Evolutionary conservation across 2,329 filamentous ascomycete genomes (phyloP), one percentile per base, ranked within the genome.

Genomic region (Pseudogymnoascus sp.): DNA sequence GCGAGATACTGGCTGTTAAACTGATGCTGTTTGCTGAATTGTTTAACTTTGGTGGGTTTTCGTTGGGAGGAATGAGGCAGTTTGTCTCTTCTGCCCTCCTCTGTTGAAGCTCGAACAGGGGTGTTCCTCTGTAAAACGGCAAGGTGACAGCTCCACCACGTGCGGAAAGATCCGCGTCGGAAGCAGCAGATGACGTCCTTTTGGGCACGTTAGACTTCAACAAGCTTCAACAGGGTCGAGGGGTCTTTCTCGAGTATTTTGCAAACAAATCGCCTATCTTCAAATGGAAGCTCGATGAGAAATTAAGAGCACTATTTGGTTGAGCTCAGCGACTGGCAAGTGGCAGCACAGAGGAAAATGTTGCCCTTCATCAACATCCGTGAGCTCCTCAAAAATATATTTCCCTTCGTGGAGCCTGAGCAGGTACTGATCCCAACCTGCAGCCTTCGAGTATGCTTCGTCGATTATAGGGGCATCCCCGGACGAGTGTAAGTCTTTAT

Each of bases 301-400:
- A 57, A 18, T 18, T 57, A 57, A 18, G 51, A 57, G 51, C 29
- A 57, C 51, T 34, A 57, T 57, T 57, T 16, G 34, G 10, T 34
- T 57, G 51, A 34, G 51, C 51, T 34, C 29, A 57, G 51, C 51
- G 11, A 34, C 29, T 18, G n/a, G 29, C 51, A 34, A 34, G 51
- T 21, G 29, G 51, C 29, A 34, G 16, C 16, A 57, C 5, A 34
- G 51, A 34, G 10, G 29, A 57, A 57, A 34, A 88, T 89, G 86
- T 74, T 88, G 67, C 85, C 86, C 63, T 86, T 83, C 70, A 84
- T 88, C 72, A 81, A 88, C 71, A 73, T 77, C 67, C 80, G 86
- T 87, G 78, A 69, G 81, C 29, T 61, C 23, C 47, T 12, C 26
- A 60, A 37, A 37, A 11, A 23, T 18, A 62, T 34, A 51, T 51